Percentiles rank a stretch among this genome's conserved stretches.
Evolutionary conservation across 2,329 filamentous ascomycete species (phyloP).

Genomic region (Xylariomycetidae sp.): DNA sequence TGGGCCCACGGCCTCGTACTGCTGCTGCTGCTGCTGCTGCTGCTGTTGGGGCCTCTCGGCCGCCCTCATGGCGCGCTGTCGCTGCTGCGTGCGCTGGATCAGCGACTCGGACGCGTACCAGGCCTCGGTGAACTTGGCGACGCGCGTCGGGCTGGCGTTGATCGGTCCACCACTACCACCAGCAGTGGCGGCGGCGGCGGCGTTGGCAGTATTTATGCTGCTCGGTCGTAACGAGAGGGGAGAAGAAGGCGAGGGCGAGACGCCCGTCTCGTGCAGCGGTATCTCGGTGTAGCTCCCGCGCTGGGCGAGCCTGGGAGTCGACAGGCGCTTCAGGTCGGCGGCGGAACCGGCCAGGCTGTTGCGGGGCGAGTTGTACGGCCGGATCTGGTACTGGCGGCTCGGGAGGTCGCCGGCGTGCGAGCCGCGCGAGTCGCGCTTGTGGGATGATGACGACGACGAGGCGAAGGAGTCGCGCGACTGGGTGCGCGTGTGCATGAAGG

Average conservation of each 20-base stretch:
- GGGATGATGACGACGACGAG: slow-evolving; percentile 30
- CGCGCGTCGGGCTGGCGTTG: no score
- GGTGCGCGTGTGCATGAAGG: slow-evolving; percentile 75
- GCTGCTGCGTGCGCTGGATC: slow-evolving; percentile 49
- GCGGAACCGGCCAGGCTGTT: slow-evolving; percentile 36
- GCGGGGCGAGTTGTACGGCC: slow-evolving; percentile 37
- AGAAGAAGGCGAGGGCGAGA: no score
- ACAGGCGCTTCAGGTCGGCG: slow-evolving; percentile 43
- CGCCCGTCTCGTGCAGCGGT: slow-evolving; percentile 37
- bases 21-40: slow-evolving; percentile 2
- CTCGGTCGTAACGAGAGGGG: slow-evolving; percentile 17
- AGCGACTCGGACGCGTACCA: slow-evolving; percentile 53
- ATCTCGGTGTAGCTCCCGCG: slow-evolving; percentile 48
- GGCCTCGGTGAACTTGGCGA: slow-evolving; percentile 47
- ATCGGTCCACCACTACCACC: no score
- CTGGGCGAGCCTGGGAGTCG: slow-evolving; percentile 30
- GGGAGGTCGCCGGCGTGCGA: slow-evolving; percentile 54
- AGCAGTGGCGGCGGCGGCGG: no score
- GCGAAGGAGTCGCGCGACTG: slow-evolving; percentile 54
- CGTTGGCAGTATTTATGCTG: slow-evolving; percentile 12
- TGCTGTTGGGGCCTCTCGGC: slow-evolving; percentile 21
- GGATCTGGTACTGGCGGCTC: slow-evolving; percentile 50
- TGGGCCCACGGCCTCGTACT: slow-evolving; percentile 44
- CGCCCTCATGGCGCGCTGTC: slow-evolving; percentile 39
- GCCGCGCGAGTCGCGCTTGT: slow-evolving; percentile 47